These are phyloP conservation scores for Psidium guajava DNA, from an alignment of 345 rosid genomes.

Conservation along the genomic window DNA sequence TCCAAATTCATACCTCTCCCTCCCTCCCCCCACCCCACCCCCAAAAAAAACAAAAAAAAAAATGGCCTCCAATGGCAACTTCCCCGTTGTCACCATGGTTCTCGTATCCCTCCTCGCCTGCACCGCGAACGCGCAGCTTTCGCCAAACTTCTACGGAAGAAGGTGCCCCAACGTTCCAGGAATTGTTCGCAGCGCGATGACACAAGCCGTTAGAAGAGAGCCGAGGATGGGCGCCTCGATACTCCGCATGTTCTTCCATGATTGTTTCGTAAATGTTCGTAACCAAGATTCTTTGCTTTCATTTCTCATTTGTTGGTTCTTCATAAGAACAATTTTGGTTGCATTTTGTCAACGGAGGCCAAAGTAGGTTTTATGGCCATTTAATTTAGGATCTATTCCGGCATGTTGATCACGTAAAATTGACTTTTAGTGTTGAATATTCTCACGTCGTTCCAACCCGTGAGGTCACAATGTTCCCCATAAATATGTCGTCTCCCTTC, in stretches of 20 bases:
- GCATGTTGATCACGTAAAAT: background rate
- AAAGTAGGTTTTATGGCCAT: background rate
- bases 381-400: background rate
- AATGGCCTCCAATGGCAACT: background rate
- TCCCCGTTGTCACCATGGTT: background rate
- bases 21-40: background rate
- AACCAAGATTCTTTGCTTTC: background rate
- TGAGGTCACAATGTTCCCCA: background rate
- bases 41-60: too few species aligned
- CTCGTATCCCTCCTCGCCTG: background rate
- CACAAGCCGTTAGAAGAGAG: slow-evolving; percentile 14
- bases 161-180: slow-evolving; percentile 19
- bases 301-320: background rate
- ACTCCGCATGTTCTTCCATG: slow-evolving; percentile 46
- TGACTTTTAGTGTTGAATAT: background rate
- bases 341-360: background rate
- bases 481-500: background rate
- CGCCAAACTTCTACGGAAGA: slow-evolving; percentile 19
- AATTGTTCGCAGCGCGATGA: slow-evolving; percentile 17
- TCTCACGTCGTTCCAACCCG: background rate
- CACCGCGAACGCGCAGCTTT: slow-evolving; percentile 21
- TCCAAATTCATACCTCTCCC: background rate
- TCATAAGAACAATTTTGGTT: too few species aligned
- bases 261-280: slow-evolving; percentile 36
- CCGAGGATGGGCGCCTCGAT: slow-evolving; percentile 26